Evolutionary conservation across 495 filamentous ascomycete genomes (phyloP), one percentile per base, ranked within the genome.

Genomic region (Wilcoxina mikolae): DNA sequence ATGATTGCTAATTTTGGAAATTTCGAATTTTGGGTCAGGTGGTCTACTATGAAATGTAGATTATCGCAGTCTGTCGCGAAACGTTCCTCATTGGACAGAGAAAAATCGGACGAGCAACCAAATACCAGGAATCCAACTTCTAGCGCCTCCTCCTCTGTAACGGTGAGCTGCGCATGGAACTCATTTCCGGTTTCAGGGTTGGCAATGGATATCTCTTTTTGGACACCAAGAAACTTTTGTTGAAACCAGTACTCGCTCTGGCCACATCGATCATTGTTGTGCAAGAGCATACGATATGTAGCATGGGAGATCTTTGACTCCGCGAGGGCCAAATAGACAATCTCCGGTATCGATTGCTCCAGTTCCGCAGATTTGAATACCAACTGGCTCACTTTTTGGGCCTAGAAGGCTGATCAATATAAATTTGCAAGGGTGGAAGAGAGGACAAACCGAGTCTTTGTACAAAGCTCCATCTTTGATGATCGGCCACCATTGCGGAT

Each of bases 81-180:
- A n/a, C 62, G 47, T 35, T 65, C 58, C 50, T 65, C 43, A 35
- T 61, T 65, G 9, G 58, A 54, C 38, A 65, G 39, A 33, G 29
- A 55, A 38, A 61, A 65, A 26, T 65, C 56, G 22, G 62, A 42
- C 3, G 62, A 61, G 50, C 62, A 65, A 5, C 62, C 62, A 50
- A 65, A 65, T 24, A 65, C 31, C 26, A 65, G 55, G 28, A 57
- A 64, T 18, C 62, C 58, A 53, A 61, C 48, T 33, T 65, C 62
- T 26, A 25, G 52, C 12, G 45, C 58, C 31, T 65, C 58, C 7
- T 23, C 26, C 17, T 54, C 45, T 9, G 51, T 26, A 26, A 60
- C 52, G 31, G 51, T 31, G 24, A 60, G 55, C 28, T 65, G 58
- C 12, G 53, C 58, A 49, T 56, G 43, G 45, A 65, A 61, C 18